phyloP scores from a whole-genome alignment of 441 rosid species.

The Adansonia madagascariensis region DNA sequence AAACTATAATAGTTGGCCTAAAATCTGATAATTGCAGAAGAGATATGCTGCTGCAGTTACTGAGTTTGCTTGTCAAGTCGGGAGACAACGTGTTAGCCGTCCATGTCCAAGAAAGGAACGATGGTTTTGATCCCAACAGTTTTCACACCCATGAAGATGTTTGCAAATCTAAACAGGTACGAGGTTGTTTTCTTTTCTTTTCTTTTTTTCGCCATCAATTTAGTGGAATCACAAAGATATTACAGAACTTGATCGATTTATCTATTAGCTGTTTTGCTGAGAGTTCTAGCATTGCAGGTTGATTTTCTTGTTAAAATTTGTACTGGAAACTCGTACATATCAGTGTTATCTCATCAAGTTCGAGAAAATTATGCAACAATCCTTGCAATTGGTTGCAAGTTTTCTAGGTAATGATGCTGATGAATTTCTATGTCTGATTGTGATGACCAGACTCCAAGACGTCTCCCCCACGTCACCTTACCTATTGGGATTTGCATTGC shows the following conservation, averaged over 20 bases:
- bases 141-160: conserved; percentile 50
- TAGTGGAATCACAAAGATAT: neutral
- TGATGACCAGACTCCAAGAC: no score
- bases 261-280: neutral
- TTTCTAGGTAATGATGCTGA: conserved; percentile 34
- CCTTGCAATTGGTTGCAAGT: conserved; percentile 45
- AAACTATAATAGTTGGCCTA: conserved; percentile 38
- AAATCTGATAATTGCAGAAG: conserved; percentile 41
- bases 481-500: no score
- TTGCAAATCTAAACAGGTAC: conserved; percentile 47
- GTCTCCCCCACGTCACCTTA: no score
- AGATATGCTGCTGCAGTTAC: conserved; percentile 39
- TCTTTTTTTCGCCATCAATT: neutral
- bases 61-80: conserved; percentile 22
- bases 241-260: neutral
- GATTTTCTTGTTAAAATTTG: conserved; percentile 45
- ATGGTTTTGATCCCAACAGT: conserved; percentile 42
- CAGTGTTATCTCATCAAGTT: conserved; percentile 40
- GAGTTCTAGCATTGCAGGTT: conserved; percentile 30
- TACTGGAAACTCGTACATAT: conserved; percentile 37
- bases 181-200: neutral
- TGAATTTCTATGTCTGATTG: neutral
- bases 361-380: conserved; percentile 42
- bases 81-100: conserved; percentile 42
- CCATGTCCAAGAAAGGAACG: conserved; percentile 41